These are phyloP conservation scores for Exidia glandulosa DNA, from an alignment of 768 basidiomycete genomes.

Conservation along the genomic window DNA sequence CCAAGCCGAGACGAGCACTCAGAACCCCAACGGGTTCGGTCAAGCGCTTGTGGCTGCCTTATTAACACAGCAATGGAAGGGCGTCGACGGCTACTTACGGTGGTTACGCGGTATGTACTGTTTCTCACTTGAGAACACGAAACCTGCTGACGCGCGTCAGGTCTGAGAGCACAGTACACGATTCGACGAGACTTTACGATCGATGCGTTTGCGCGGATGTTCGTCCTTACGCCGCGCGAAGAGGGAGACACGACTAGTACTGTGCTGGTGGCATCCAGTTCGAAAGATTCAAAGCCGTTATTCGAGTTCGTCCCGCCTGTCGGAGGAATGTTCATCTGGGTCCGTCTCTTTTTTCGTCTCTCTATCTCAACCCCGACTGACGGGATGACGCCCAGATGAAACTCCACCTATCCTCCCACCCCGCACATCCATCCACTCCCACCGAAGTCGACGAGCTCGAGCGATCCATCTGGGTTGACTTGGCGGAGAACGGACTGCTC, in stretches of 20 bases:
- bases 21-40: slow-evolving; percentile 61
- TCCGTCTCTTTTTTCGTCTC: not conserved
- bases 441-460: slow-evolving; percentile 34
- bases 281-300: slow-evolving; percentile 21
- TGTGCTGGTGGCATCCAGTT: not conserved
- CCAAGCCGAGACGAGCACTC: slow-evolving; percentile 55
- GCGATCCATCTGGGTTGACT: slow-evolving; percentile 44
- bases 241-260: slow-evolving; percentile 10
- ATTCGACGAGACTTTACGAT: slow-evolving; percentile 50
- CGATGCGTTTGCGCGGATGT: slow-evolving; percentile 51
- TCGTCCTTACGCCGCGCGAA: slow-evolving; percentile 26
- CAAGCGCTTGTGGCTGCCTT: slow-evolving; percentile 54
- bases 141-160: not conserved
- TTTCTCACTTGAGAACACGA: not conserved
- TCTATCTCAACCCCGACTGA: too few relatives aligned
- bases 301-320: slow-evolving; percentile 67
- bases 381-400: slow-evolving; percentile 33
- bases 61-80: slow-evolving; percentile 44
- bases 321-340: slow-evolving; percentile 74
- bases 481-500: slow-evolving; percentile 54
- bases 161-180: slow-evolving; percentile 43
- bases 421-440: slow-evolving; percentile 16
- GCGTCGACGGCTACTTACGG: slow-evolving; percentile 57
- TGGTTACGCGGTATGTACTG: slow-evolving; percentile 52
- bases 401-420: slow-evolving; percentile 52